Percentiles rank a stretch among this genome's conserved stretches.
These are phyloP conservation scores for Citeromyces nyonsensis DNA, from an alignment of 805 yeast species.

Conservation along the genomic window DNA sequence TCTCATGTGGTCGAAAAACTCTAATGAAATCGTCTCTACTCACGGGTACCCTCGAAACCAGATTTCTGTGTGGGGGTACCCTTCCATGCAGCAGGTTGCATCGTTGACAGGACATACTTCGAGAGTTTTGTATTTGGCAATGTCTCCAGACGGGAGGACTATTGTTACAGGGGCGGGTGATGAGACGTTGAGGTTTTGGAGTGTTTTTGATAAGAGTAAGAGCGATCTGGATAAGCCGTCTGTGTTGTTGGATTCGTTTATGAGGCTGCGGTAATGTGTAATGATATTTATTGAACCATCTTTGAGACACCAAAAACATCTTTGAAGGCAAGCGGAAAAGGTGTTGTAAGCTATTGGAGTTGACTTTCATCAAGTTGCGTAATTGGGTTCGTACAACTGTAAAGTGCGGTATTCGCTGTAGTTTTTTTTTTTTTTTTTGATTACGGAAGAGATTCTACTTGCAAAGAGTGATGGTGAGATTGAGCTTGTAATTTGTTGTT, in stretches of 20 bases:
- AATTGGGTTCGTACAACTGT: too few species aligned
- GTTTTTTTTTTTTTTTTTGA: too few species aligned
- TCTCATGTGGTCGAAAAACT: conserved; percentile 81
- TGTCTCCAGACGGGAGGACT: conserved; percentile 93
- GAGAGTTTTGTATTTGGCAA: conserved; percentile 75
- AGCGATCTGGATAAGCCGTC: conserved; percentile 42
- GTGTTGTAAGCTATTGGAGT: too few species aligned
- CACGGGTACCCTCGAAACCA: conserved; percentile 92
- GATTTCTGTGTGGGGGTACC: conserved; percentile 87
- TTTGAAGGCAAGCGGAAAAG: too few species aligned
- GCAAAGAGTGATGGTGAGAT: too few species aligned
- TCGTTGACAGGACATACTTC: conserved; percentile 90
- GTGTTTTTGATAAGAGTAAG: conserved; percentile 70
- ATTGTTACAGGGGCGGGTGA: conserved; percentile 98
- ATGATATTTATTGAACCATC: background rate
- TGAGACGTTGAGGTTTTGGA: conserved; percentile 93
- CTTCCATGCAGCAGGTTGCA: conserved; percentile 84
- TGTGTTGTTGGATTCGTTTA: conserved; percentile 57
- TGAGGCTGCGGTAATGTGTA: conserved; percentile 39
- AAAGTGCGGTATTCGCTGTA: too few species aligned
- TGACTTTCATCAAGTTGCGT: too few species aligned
- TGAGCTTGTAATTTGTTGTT: too few species aligned
- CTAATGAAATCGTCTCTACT: conserved; percentile 85
- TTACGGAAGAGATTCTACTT: too few species aligned
- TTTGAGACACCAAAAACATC: too few species aligned